Conservation (phyloP, 352 stramenopile species). For the Elongisporangium prolatum region DNA sequence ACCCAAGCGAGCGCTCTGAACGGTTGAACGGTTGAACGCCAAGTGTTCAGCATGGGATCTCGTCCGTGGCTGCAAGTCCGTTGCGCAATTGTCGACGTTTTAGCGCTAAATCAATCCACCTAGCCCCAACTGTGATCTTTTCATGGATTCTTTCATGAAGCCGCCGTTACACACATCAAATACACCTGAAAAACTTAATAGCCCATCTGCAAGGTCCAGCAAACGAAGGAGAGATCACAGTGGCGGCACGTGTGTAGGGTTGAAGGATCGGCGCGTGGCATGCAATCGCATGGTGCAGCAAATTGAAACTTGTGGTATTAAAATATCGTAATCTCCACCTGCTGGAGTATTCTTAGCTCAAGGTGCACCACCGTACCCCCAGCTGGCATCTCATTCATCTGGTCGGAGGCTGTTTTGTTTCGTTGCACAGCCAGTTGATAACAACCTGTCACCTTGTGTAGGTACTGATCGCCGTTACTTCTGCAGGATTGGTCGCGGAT, state of each 20-base stretch:
- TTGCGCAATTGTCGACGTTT: not conserved
- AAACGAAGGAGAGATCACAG: too few relatives aligned
- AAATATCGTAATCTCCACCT: not conserved
- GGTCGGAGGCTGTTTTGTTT: not conserved
- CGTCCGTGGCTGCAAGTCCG: not conserved
- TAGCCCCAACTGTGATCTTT: not conserved
- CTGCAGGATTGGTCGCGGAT: not conserved
- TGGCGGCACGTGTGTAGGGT: not conserved
- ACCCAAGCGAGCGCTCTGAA: too few relatives aligned
- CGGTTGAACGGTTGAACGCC: not conserved
- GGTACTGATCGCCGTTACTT: not conserved
- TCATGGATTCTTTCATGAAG: not conserved
- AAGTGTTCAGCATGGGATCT: not conserved
- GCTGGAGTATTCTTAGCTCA: not conserved
- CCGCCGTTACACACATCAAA: not conserved
- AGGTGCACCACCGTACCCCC: not conserved
- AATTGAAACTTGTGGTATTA: not conserved
- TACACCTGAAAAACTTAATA: not conserved
- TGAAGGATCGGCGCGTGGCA: not conserved
- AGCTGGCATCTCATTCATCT: not conserved
- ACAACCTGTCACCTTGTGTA: not conserved
- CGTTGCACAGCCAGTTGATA: not conserved
- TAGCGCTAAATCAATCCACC: not conserved
- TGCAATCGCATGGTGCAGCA: not conserved
- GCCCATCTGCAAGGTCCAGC: not conserved